Evolutionary conservation across 306 rosid species (phyloP).

Genomic region (Trifolium subterraneum): DNA sequence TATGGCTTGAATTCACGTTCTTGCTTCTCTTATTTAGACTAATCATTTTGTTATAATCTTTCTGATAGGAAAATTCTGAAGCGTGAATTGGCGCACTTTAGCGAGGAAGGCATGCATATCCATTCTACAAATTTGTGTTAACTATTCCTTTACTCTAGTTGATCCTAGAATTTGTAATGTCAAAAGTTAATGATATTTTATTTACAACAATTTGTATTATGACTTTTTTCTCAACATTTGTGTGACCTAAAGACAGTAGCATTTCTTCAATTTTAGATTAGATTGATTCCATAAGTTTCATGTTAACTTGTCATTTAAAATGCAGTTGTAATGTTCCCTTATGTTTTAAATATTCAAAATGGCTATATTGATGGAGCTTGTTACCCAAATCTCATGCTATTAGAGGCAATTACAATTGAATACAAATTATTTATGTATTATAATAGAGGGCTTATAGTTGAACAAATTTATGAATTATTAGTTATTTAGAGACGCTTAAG

Average conservation of each 20-base stretch:
- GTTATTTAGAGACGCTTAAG: too few relatives aligned
- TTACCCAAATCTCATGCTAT: background rate
- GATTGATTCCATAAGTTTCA: background rate
- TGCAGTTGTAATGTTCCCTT: background rate
- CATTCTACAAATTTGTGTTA: slow-evolving; percentile 30
- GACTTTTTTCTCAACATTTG: slow-evolving; percentile 1
- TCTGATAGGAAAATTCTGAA: slow-evolving; percentile 47
- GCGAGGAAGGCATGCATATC: slow-evolving; percentile 37
- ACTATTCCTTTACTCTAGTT: background rate
- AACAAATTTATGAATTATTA: too few relatives aligned
- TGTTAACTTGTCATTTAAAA: background rate
- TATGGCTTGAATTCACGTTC: too few relatives aligned
- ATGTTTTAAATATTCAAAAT: slow-evolving; percentile 1
- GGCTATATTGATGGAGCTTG: background rate
- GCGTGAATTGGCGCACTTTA: slow-evolving; percentile 34
- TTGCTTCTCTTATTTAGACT: too few relatives aligned
- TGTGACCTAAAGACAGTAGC: background rate
- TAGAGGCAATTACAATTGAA: background rate
- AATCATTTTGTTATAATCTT: slow-evolving; percentile 32
- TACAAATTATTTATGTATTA: background rate
- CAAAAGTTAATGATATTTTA: slow-evolving; percentile 10
- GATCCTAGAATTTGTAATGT: background rate
- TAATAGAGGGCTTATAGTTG: too few relatives aligned
- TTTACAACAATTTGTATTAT: background rate
- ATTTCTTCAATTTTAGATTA: background rate